Evolutionary conservation across 108 stramenopile genomes (phyloP), one percentile per base, ranked within the genome.

Genomic region (Conticribra weissflogii): DNA sequence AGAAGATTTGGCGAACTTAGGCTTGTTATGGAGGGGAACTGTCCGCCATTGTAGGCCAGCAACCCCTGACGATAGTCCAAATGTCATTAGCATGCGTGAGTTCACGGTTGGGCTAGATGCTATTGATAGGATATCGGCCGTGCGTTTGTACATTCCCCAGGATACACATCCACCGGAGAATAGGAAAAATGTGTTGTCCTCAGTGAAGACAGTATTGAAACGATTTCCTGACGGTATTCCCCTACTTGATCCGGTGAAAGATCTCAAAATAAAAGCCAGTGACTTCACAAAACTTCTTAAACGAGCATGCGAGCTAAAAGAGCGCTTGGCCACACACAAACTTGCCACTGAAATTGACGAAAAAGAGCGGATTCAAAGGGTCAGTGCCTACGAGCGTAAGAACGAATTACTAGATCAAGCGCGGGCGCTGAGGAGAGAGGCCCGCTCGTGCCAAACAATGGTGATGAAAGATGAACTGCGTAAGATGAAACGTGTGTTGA

Each of bases 381-480:
- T 92, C 2, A 54, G 69, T 44, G 76, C 83, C 1, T 97, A 90
- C 45, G 93, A 88, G 24, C 80, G 72, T 16, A 88, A 88, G 54
- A 59, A 68, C 41, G 83, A 85, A 32, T 45, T 92, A 16, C 51
- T 87, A 49, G 95, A 97, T 45, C 72, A 81, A 48, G 91, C 91
- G 5, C 76, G 86, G 25, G 53, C 71, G 3, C 41, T 96, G 18
- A 69, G 92, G 34, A 82, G 90, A 45, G 92, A 96, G 76, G 95
- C 91, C 7, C 68, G 76, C 60, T 78, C 77, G 22, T 86, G 83
- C 50, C 92, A 98, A 81, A 81, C 86, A 4, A 82, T 98, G 80
- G 95, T 94, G 1, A 96, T 98, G 96, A 88, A 91, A 69, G 98
- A 98, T 50, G 97, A 98, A 28, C 72, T 98, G 71, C 91, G 86